Evolutionary conservation across 805 yeast genomes (phyloP), one percentile per base, ranked within the genome.

Genomic region (Saccharomycodes ludwigii): DNA sequence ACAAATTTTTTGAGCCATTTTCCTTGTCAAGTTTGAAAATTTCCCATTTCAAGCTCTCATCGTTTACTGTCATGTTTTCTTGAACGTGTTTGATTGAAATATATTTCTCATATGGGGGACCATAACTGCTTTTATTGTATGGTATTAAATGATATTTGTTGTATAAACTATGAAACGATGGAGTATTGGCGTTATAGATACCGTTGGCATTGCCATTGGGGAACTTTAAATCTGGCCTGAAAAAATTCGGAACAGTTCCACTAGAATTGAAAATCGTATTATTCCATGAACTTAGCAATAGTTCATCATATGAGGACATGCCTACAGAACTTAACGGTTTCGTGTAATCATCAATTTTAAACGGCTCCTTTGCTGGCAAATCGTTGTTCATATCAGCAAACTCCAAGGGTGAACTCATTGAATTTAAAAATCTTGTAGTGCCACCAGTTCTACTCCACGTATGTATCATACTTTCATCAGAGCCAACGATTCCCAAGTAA

Each of bases 231-330:
- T n/a, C n/a, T n/a, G n/a, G n/a, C n/a, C n/a, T n/a, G n/a, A n/a
- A n/a, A n/a, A n/a, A n/a, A n/a, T n/a, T n/a, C n/a, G n/a, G n/a
- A n/a, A n/a, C 57, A 35, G 73, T 71, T 2, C 93, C 83, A 3
- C 60, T 50, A 40, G 71, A 72, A 29, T 69, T 66, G 47, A 81
- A 83, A 5, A 71, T 61, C 38, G 65, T 52, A 24, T 76, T 47
- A 0, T 88, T 79, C 84, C 86, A 88, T 10, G 82, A 76, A 1
- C 95, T 84, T 6, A 86, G 60, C 12, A 91, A 63, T 33, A 68
- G 68, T 25, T 78, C 81, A 34, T 73, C 73, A 52, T 84, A 91
- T 44, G 76, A 83, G 0, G 98, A 97, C 70, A 91, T 59, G 7
- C 95, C 96, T 2, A 91, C 62, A 2, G 72, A 48, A 29, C 74